These are phyloP conservation scores for Irineochytrium annulatum DNA, from an alignment of 192 early-diverging fungal genomes.

Conservation along the genomic window DNA sequence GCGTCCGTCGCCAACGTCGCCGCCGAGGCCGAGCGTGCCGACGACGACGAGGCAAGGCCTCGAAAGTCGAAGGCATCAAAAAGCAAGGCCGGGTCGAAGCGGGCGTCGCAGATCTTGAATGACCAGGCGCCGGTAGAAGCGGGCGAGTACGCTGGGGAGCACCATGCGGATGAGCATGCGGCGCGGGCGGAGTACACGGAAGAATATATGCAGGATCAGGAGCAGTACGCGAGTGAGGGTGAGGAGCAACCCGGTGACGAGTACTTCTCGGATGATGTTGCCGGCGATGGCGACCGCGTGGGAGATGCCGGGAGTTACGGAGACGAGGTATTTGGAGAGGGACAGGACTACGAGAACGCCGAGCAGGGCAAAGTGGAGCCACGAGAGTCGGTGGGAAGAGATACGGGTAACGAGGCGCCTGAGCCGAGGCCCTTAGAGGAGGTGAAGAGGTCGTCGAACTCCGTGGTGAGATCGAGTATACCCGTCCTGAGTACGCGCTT, in stretches of 20 bases:
- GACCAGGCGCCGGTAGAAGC: background rate
- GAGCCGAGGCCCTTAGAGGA: background rate
- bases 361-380: background rate
- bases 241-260: background rate
- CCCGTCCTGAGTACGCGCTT: no score
- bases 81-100: no score
- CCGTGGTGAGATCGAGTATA: no score
- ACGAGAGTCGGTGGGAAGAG: background rate
- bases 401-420: background rate
- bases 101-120: no score
- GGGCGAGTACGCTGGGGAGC: background rate
- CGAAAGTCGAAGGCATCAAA: no score
- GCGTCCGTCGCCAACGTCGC: background rate
- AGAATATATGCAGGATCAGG: background rate
- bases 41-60: background rate
- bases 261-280: background rate
- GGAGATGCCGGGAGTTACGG: background rate
- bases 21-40: background rate
- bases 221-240: background rate
- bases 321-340: background rate
- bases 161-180: background rate
- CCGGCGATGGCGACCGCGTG: background rate
- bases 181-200: background rate
- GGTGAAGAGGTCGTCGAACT: background rate
- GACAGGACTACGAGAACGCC: background rate